Evolutionary conservation across 768 basidiomycete species (phyloP).

Genomic region (Pisolithus sp.): DNA sequence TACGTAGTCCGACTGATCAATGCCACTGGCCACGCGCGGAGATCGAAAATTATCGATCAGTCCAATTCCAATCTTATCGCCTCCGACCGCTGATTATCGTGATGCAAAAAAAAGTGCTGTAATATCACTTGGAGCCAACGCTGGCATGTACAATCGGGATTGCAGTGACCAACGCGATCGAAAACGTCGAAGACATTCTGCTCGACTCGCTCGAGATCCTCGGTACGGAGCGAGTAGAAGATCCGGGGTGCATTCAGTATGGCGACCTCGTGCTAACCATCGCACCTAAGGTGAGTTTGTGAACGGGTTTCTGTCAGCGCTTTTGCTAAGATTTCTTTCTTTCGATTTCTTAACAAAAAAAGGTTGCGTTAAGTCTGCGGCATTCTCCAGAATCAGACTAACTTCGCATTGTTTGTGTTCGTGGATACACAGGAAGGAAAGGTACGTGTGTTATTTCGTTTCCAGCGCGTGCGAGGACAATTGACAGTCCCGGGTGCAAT

Average conservation of each 20-base stretch:
- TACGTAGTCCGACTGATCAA: too few relatives aligned
- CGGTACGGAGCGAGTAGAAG: slow-evolving; percentile 37
- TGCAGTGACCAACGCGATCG: neutral
- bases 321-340: neutral
- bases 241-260: slow-evolving; percentile 42
- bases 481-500: neutral
- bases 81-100: too few relatives aligned
- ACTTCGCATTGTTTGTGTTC: too few relatives aligned
- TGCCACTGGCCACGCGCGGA: too few relatives aligned
- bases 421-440: slow-evolving; percentile 45
- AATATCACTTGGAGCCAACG: too few relatives aligned
- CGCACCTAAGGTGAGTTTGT: slow-evolving; percentile 46
- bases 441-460: slow-evolving; percentile 28
- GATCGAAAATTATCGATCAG: too few relatives aligned
- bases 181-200: slow-evolving; percentile 42
- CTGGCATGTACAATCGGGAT: too few relatives aligned
- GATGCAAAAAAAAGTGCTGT: too few relatives aligned
- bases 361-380: too few relatives aligned
- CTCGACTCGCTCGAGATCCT: slow-evolving; percentile 47
- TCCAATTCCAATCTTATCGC: too few relatives aligned
- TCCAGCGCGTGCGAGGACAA: neutral
- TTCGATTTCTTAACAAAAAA: too few relatives aligned
- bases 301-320: neutral
- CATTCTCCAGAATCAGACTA: too few relatives aligned
- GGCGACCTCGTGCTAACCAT: slow-evolving; percentile 49